Evolutionary conservation across 257 asterid species (phyloP).

Genomic region (Lycium ferocissimum): DNA sequence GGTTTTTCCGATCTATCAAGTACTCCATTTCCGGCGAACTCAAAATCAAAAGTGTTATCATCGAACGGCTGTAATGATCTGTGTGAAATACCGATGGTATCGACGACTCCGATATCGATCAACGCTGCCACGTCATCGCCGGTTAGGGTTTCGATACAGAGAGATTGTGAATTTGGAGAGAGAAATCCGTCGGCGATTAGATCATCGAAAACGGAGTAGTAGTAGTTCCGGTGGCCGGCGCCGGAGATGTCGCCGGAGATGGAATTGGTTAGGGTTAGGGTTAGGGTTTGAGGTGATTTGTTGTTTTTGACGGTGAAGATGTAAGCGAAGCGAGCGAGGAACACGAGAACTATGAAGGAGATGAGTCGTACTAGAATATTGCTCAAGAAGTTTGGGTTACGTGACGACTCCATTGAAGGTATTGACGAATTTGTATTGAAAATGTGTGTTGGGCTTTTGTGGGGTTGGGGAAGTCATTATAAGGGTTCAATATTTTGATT

Average conservation of each 20-base stretch:
- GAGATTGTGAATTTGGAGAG: conserved; percentile 46
- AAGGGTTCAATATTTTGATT: not conserved
- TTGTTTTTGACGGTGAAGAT: conserved; percentile 52
- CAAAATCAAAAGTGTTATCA: conserved; percentile 53
- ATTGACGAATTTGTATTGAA: conserved; percentile 23
- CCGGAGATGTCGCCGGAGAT: not conserved
- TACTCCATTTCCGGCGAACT: conserved; percentile 47
- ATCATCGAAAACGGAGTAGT: conserved; percentile 58
- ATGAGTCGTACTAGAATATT: conserved; percentile 59
- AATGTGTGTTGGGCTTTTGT: not conserved
- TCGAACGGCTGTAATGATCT: conserved; percentile 48
- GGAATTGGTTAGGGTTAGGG: not conserved
- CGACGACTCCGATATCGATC: conserved; percentile 52
- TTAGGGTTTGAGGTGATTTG: conserved; percentile 39
- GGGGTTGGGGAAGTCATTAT: not conserved
- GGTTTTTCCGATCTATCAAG: conserved; percentile 49
- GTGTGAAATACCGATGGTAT: conserved; percentile 49
- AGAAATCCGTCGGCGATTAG: conserved; percentile 53
- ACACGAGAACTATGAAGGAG: conserved; percentile 58
- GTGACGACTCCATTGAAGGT: conserved; percentile 47
- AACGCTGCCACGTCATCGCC: conserved; percentile 55
- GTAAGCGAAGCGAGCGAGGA: conserved; percentile 65
- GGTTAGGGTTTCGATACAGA: conserved; percentile 51
- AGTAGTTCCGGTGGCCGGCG: conserved; percentile 43
- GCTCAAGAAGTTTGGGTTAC: conserved; percentile 42